Base-by-base conservation (phyloP, 2,329 filamentous ascomycete genomes). In the Alternaria sp. region DNA sequence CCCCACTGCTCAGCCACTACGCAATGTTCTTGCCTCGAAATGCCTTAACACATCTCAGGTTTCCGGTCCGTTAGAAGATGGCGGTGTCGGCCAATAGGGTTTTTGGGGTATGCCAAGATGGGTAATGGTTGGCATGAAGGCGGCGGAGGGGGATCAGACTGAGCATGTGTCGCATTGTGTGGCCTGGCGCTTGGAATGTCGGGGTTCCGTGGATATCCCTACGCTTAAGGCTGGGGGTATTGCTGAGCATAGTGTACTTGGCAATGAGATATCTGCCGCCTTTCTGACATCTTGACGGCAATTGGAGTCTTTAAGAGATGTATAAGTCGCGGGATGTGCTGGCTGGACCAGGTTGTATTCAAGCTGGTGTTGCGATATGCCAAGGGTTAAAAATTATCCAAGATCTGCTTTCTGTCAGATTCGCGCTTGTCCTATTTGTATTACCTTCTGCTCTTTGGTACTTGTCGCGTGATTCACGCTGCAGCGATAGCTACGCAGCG, bases 11-110 rank as follows among this genome's bases (percentile, higher is more conserved):
- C 57, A 63, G 61, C 68, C 64, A 66, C 67, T 40, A 40, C 44
- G 19, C 30, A 46, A 40, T 43, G 45, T 63, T 40, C 30, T 28
- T 40, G 45, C 61, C 55, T 62, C 63, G 67, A 66, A 60, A 68
- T 51, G 13, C 46, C 30, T 36, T 25, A 26, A 59, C 13, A 59
- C 70, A 63, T 47, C 45, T 55, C 26, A 49, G 45, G 74, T 76
- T 74, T 73, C 72, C 57, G 50, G 23, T 65, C 49, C 68, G 70
- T 73, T 55, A 65, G 68, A 70, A 59, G 56, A 61, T 46, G 21
- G 17, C 9, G 49, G 36, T 32, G 47, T 36, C 50, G 28, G 45
- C 60, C 53, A 52, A 56, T 49, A 8, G 11, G 23, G 17, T 28
- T 21, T 30, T 7, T 23, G 9, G 26, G 19, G 15, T 47, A 55